Conservation (phyloP, 2,329 filamentous ascomycete species). For the Hansfordia pulvinata region DNA sequence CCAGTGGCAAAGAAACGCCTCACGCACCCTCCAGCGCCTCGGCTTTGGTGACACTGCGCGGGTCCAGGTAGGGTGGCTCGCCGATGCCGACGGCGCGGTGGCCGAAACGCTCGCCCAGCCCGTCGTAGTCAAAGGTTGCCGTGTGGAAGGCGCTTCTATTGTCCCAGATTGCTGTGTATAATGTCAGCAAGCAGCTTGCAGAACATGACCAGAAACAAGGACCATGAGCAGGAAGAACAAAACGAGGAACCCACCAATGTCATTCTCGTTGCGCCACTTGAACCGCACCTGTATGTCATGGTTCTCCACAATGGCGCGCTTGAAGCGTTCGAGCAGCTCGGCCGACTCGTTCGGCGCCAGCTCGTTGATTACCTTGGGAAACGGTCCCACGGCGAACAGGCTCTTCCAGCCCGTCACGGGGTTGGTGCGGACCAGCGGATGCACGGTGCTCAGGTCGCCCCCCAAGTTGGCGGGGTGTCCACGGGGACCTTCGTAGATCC, state of each 20-base stretch:
- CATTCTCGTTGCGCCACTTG: slow-evolving; percentile 19
- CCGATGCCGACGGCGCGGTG: slow-evolving; percentile 34
- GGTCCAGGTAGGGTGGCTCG: slow-evolving; percentile 35
- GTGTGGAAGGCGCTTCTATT: slow-evolving; percentile 39
- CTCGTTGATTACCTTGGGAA: slow-evolving; percentile 9
- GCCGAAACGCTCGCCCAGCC: slow-evolving; percentile 28
- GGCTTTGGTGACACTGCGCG: slow-evolving; percentile 25
- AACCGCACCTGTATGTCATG: slow-evolving; percentile 16
- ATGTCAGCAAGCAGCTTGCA: neutral
- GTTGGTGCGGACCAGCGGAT: slow-evolving; percentile 46
- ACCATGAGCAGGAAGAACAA: neutral
- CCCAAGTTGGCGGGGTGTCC: slow-evolving; percentile 42
- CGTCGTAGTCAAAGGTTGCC: slow-evolving; percentile 38
- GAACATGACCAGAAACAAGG: neutral
- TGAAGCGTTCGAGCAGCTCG: slow-evolving; percentile 12
- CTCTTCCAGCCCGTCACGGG: slow-evolving; percentile 52
- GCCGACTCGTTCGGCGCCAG: slow-evolving; percentile 10
- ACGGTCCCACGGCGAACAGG: slow-evolving; percentile 20
- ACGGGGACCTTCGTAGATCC: slow-evolving; percentile 29
- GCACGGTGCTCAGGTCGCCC: slow-evolving; percentile 29
- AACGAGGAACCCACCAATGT: slow-evolving; percentile 8
- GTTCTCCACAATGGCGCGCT: slow-evolving; percentile 13
- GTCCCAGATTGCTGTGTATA: slow-evolving; percentile 36
- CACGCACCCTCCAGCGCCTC: slow-evolving; percentile 28
- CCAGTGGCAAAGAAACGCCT: too few species aligned